Conservation (phyloP, 768 basidiomycete genomes). For the Trametes gibbosa region DNA sequence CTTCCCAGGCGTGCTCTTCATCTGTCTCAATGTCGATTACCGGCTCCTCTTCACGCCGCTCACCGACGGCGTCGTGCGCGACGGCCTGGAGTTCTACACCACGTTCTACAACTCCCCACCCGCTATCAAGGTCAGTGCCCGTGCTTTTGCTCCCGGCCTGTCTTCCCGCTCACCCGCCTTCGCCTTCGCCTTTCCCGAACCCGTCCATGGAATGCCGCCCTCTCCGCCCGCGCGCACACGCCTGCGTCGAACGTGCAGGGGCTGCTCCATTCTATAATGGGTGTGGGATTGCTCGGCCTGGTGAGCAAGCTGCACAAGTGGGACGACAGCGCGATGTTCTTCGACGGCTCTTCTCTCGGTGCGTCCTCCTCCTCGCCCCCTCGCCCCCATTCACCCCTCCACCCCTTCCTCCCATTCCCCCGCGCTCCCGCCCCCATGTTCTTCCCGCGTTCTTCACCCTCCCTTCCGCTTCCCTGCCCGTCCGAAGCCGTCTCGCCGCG, state of each 20-base stretch:
- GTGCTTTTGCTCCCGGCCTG: neutral
- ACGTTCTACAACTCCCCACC: slow-evolving; percentile 93
- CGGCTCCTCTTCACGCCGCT: slow-evolving; percentile 71
- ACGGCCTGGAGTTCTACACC: slow-evolving; percentile 87
- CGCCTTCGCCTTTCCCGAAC: neutral
- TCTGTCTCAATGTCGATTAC: slow-evolving; percentile 87
- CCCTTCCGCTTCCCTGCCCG: neutral
- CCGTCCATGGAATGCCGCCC: neutral
- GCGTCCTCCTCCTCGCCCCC: slow-evolving; percentile 28
- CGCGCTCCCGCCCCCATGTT: neutral
- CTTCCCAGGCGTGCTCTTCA: slow-evolving; percentile 68
- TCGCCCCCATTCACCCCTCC: neutral
- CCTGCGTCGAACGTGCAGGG: slow-evolving; percentile 47
- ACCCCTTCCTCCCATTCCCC: neutral
- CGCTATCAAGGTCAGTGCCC: slow-evolving; percentile 76
- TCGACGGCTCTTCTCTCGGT: slow-evolving; percentile 90
- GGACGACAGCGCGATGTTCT: slow-evolving; percentile 93
- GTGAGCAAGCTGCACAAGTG: slow-evolving; percentile 80
- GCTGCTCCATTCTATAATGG: slow-evolving; percentile 81
- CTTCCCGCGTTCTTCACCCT: too few species aligned
- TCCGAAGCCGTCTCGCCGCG: neutral
- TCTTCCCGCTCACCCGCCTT: neutral
- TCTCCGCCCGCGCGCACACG: neutral
- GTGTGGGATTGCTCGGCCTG: slow-evolving; percentile 71
- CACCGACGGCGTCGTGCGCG: slow-evolving; percentile 61